Base-by-base conservation (phyloP, 257 asterid genomes). In the Phtheirospermum japonicum region DNA sequence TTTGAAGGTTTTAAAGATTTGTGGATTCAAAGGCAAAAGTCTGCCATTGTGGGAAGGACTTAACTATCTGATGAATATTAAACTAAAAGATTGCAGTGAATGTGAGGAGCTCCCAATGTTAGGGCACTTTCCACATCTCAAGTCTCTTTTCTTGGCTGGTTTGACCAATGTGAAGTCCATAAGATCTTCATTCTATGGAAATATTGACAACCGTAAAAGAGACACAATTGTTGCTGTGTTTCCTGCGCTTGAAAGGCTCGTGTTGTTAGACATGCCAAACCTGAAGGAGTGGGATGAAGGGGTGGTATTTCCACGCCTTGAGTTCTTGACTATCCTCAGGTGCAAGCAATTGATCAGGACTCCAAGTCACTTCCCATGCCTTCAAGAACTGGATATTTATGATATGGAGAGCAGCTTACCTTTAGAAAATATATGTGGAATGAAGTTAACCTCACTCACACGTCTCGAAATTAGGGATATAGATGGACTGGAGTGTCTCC, bases 311-410 rank as follows among this genome's bases (percentile, higher is more conserved):
- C 74, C 80, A 6, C 0, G 14, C 32, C 76, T 79, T 12, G 33
- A 73, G 40, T 2, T 2, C n/a, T 50, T 80, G 67, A 2, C 0
- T 0, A 57, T 79, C 0, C 2, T 23, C 42, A 2, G 28, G 3
- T 72, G 76, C 26, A 19, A 16, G 8, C n/a, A 8, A 6, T 30
- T 71, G 57, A 39, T 0, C 9, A 60, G 34, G 7, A 52, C 66
- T 37, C 83, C 80, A 2, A 63, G 57, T 68, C 60, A 61, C 45
- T 74, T 71, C 23, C 75, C 72, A 23, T 23, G 59, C 16, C 77
- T 77, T 0, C 37, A 62, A 32, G 4, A 18, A 48, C 49, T 74
- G 54, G 0, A 0, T 0, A 59, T 70, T n/a, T 4, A 3, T 0
- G 0, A 1, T 0, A n/a, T 36, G 8, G 32, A 51, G 12, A 45